These are phyloP conservation scores for Amylocystis lapponica DNA, from an alignment of 768 basidiomycete species.

Conservation along the genomic window DNA sequence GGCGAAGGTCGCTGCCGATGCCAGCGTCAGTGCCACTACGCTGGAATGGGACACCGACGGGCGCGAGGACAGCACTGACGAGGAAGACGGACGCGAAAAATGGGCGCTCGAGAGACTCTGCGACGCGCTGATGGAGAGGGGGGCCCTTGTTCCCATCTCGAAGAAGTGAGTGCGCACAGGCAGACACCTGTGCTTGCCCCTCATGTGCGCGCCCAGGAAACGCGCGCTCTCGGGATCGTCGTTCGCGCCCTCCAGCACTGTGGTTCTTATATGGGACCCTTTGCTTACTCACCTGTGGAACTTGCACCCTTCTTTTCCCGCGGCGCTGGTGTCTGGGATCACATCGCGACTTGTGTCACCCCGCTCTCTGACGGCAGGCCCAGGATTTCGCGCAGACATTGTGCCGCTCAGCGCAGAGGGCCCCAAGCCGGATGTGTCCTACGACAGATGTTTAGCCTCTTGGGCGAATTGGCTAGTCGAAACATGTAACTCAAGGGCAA, in stretches of 20 bases:
- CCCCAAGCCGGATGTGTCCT: conserved; percentile 34
- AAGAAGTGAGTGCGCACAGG: conserved; percentile 57
- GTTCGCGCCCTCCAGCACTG: conserved; percentile 44
- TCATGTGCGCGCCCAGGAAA: conserved; percentile 39
- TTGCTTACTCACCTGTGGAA: conserved; percentile 52
- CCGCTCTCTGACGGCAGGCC: no score
- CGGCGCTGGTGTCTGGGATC: conserved; percentile 43
- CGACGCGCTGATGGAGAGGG: conserved; percentile 60
- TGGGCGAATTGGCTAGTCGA: conserved; percentile 65
- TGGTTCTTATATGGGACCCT: conserved; percentile 61
- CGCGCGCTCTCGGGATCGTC: conserved; percentile 35
- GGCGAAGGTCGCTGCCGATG: conserved; percentile 54
- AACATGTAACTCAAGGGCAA: conserved; percentile 10
- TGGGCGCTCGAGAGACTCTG: conserved; percentile 69
- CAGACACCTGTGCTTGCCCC: not conserved
- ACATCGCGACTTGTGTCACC: conserved; percentile 30
- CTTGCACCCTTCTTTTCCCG: conserved; percentile 51
- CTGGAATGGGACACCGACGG: conserved; percentile 41
- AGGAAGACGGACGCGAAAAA: conserved; percentile 48
- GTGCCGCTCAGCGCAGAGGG: conserved; percentile 13
- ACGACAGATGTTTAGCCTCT: conserved; percentile 55
- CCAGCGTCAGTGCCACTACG: conserved; percentile 36
- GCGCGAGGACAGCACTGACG: conserved; percentile 24
- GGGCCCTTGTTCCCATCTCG: conserved; percentile 75
- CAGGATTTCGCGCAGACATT: conserved; percentile 9